A percentile compares a stretch with the other conserved stretches of the same genome.
phyloP scores from a whole-genome alignment of 331 rosid species.

The Pyrus hybrid region DNA sequence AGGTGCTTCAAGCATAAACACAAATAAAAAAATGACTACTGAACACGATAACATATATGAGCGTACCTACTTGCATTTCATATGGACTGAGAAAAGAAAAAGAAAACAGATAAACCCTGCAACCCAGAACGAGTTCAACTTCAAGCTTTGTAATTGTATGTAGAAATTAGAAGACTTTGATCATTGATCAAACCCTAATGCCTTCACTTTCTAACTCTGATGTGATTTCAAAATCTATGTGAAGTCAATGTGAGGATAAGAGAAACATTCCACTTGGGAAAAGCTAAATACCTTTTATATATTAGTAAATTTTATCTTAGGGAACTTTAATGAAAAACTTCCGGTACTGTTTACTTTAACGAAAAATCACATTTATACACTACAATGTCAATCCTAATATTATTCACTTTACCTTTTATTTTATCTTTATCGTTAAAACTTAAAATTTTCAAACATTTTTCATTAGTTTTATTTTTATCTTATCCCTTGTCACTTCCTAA shows the following conservation, averaged over 20 bases:
- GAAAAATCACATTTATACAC: no score
- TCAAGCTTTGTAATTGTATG: background rate
- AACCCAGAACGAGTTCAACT: background rate
- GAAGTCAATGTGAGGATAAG: background rate
- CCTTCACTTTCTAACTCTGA: background rate
- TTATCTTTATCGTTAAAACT: no score
- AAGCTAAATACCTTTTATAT: background rate
- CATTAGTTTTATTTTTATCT: background rate
- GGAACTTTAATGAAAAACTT: no score
- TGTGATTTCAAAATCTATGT: background rate
- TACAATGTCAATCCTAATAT: no score
- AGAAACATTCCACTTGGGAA: background rate
- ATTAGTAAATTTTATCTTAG: background rate
- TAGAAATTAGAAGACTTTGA: background rate
- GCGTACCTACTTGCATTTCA: background rate
- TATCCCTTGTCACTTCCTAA: background rate
- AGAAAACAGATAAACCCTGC: background rate
- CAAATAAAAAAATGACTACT: background rate
- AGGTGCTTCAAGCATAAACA: slow-evolving; percentile 6
- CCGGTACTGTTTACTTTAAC: no score
- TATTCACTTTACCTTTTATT: no score
- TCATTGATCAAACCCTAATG: background rate
- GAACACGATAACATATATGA: background rate
- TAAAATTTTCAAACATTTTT: no score
- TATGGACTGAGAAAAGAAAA: background rate